Evolutionary conservation across 1,284 basidiomycete genomes (phyloP).

Genomic region (Xerocomus minutiporus): DNA sequence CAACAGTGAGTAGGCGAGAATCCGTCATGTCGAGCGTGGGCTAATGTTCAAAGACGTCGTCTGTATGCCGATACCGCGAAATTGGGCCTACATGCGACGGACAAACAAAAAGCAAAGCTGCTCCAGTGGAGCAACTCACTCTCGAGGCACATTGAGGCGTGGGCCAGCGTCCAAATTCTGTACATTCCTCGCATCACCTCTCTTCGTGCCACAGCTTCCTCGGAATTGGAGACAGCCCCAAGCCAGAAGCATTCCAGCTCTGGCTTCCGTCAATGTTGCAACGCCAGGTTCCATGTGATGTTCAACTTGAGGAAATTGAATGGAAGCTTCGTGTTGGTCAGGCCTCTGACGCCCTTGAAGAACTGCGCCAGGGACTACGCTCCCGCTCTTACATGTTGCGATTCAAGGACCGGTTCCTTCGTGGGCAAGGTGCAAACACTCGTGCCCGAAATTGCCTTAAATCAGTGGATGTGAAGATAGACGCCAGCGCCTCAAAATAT

Average conservation of each 20-base stretch:
- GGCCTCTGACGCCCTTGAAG: conserved; percentile 1
- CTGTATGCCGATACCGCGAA: not conserved
- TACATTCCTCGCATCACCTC: conserved; percentile 6
- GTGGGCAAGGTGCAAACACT: conserved; percentile 2
- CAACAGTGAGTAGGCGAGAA: conserved; percentile 3
- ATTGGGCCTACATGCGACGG: not conserved
- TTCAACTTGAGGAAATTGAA: not conserved
- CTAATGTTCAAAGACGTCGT: not conserved
- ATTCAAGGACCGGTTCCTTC: conserved; percentile 2
- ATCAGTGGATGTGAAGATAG: not conserved
- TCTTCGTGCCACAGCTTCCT: not conserved
- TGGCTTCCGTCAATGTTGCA: not conserved
- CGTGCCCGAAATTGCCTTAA: not conserved
- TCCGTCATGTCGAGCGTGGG: not conserved
- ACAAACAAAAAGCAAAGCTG: conserved; percentile 2
- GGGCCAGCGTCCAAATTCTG: conserved; percentile 6
- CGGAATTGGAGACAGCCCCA: not conserved
- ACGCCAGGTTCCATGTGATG: not conserved
- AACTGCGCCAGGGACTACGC: not conserved
- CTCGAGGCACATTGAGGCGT: not conserved
- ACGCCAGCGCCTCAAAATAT: not conserved
- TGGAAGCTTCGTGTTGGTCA: not conserved
- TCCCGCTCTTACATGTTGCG: not conserved
- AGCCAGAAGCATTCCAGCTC: not conserved
- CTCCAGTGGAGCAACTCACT: not conserved